Evolutionary conservation across 106 monocot species (phyloP), one percentile per base, ranked within the genome.

Genomic region (Allium sativum): DNA sequence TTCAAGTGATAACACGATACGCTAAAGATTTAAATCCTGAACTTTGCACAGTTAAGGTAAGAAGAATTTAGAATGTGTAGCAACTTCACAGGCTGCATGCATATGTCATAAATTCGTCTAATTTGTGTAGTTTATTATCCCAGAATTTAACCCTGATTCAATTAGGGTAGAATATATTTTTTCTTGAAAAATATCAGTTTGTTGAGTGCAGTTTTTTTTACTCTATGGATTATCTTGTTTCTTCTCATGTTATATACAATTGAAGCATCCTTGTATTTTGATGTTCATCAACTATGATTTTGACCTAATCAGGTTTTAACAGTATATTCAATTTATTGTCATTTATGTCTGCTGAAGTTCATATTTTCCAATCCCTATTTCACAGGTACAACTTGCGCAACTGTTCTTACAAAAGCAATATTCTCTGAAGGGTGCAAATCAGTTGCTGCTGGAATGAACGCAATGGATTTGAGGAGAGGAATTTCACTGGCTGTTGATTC

Each of bases 401-500:
- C 84, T 59, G 69, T 93, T 47, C 82, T 88, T 62, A 82, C 84
- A 9, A 79, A 74, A 51, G 84, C 82, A 42, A 84, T 84, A 69
- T 81, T 87, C 58, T 40, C 85, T 16, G 86, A 92, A 75, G 87
- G 87, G 5, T 87, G 83, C 68, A 92, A 92, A 71, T 93, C 84
- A 15, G 86, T 92, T 12, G 92, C 92, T 15, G 92, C 92, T 69
- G 92, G 92, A 18, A 84, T 92, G 83, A 92, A 87, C 70, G 81
- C 87, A 59, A 84, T 92, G 87, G 92, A 87, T 84, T 45, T 84
- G 44, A 81, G 92, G 13, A 83, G 84, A 51, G 92, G 87, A 15
- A 92, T 92, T 12, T 56, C 81, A 20, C 86, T 87, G 92, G 92
- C 92, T 69, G 92, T 92, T 74, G 92, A 92, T 74, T 43, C 81